Evolutionary conservation across 768 basidiomycete species (phyloP), one percentile per base, ranked within the genome.

Genomic region (Amanita rubescens): DNA sequence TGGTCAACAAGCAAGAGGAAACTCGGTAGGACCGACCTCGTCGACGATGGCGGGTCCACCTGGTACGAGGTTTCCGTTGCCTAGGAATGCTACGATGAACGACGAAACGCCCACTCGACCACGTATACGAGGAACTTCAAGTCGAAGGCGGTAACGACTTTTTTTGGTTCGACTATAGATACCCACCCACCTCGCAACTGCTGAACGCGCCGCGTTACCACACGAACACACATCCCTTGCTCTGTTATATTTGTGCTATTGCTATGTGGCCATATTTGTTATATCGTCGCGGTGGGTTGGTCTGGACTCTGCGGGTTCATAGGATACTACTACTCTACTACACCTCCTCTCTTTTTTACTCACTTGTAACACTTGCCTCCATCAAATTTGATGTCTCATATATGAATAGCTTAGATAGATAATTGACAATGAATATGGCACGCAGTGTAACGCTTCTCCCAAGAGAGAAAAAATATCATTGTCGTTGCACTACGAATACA

Each of bases 91-190:
- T 52, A 67, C 68, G 33, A 53, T 60, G 19, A 66, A 62, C 51
- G 66, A 68, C 33, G 81, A 84, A 60, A 82, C 82, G 1, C 83
- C 84, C 34, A 84, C 84, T 20, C 71, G 81, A 52, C 81, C 82
- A 17, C 76, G 83, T 53, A 69, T 74, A 65, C 75, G 78, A 58
- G 68, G 67, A 38, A 64, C 65, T 19, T 65, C 67, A 39, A 67
- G 69, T 56, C 73, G 79, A 43, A 69, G 76, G 67, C 78, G 81
- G 59, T 81, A 64, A 59, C 44, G 25, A 37, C n/a, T n/a, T n/a
- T 32, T 10, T 45, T 37, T 14, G n/a, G 25, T 22, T 42, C 20
- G 41, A 12, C 22, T 46, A 25, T 30, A 30, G 8, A 30, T 30
- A 46, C 44, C 44, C 44, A 8, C 22, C n/a, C 43, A 10, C 27